Evolutionary conservation across 495 filamentous ascomycete genomes (phyloP).

Genomic region (Physcia stellaris): DNA sequence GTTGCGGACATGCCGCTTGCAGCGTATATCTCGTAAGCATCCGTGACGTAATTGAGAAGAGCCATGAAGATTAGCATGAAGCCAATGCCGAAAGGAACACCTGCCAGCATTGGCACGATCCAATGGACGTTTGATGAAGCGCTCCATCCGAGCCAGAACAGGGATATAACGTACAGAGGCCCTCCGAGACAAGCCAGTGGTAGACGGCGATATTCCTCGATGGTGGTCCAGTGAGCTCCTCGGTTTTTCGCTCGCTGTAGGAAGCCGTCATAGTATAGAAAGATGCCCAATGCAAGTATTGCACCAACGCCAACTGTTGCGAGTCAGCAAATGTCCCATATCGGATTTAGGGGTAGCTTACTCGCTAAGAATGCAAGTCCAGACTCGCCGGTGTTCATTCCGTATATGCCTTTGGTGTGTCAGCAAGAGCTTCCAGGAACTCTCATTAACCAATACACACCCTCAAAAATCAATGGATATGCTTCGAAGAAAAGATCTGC

Average conservation of each 20-base stretch:
- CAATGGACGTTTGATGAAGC: slow-evolving; percentile 25
- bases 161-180: slow-evolving; percentile 25
- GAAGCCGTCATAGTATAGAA: slow-evolving; percentile 28
- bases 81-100: slow-evolving; percentile 27
- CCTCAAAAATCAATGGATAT: slow-evolving; percentile 53
- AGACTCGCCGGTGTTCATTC: slow-evolving; percentile 24
- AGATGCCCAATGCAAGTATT: slow-evolving; percentile 20
- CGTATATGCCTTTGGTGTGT: slow-evolving; percentile 18
- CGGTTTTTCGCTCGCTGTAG: slow-evolving; percentile 23
- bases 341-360: no score
- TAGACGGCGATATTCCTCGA: slow-evolving; percentile 28
- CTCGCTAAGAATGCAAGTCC: slow-evolving; percentile 25
- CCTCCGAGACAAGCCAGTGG: slow-evolving; percentile 29
- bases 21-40: slow-evolving; percentile 30
- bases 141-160: slow-evolving; percentile 29
- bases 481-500: slow-evolving; percentile 59
- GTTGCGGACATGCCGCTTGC: slow-evolving; percentile 30
- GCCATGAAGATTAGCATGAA: slow-evolving; percentile 33
- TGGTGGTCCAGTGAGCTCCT: slow-evolving; percentile 22
- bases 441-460: slow-evolving; percentile 13
- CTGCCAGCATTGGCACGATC: slow-evolving; percentile 26
- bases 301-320: slow-evolving; percentile 25
- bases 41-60: slow-evolving; percentile 32
- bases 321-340: no score
- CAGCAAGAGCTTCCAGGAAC: no score